Evolutionary conservation across 805 yeast species (phyloP), one percentile per base, ranked within the genome.

Genomic region (Sungouiella thailandica): DNA sequence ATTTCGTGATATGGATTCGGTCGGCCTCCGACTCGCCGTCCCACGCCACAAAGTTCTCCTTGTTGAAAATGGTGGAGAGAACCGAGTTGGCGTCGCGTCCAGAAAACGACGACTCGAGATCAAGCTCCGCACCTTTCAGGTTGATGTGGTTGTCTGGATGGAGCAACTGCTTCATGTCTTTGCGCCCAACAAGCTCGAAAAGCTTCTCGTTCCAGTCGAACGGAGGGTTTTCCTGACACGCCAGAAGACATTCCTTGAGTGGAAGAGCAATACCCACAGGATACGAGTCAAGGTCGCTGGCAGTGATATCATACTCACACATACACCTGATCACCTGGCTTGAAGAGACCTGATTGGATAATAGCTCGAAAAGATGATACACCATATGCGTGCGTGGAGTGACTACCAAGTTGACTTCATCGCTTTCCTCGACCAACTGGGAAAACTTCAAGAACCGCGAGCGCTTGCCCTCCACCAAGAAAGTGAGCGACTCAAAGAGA

Each of bases 241-340:
- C 50, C 46, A 69, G 65, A 12, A 83, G 57, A 1, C 78, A 72
- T 38, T 78, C 87, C 41, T 74, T 75, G 30, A 89, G 55, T 1
- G 94, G 86, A 4, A 83, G 55, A 20, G 72, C 58, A 1, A 88
- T 64, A 0, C 95, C 95, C 2, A 77, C 57, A 0, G 96, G 96
- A 45, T 70, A 83, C 0, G 87, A 72, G 25, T 83, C 84, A 5
- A 87, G 54, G 30, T 72, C 77, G 4, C 60, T 55, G 13, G 61
- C 49, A 1, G 68, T 62, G 13, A 86, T 69, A 4, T 70, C 72
- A 39, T 72, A 70, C 22, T 76, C 80, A 7, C 72, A 72, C 70
- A 86, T 71, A 49, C 80, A 58, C 38, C 72, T 77, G 1, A 84
- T 72, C 17, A 86, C 68, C 37, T 78, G 78, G 8, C 55, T 61